Conservation (phyloP, 129 eudicot genomes). For the Solidago caesia region DNA sequence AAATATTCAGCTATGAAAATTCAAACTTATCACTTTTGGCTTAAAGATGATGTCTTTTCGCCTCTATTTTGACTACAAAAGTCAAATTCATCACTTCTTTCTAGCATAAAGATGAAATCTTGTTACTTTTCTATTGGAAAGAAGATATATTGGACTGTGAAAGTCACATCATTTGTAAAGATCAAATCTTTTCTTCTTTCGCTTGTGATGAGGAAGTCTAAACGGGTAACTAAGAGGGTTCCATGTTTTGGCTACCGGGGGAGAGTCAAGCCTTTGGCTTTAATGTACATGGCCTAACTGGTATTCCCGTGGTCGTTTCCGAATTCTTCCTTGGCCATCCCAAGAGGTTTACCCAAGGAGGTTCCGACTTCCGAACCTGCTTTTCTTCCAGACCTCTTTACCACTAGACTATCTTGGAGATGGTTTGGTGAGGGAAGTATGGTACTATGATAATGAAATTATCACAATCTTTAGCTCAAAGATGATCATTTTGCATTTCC, state of each 20-base stretch:
- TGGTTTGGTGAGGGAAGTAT: conserved; percentile 4
- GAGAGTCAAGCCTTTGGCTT: too few species aligned
- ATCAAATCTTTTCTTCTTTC: conserved; percentile 7
- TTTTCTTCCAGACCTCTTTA: too few species aligned
- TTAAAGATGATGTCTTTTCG: conserved; percentile 1
- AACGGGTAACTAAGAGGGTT: too few species aligned
- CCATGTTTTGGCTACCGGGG: too few species aligned
- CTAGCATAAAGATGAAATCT: background rate
- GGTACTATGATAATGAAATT: conserved; percentile 2
- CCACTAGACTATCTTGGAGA: too few species aligned
- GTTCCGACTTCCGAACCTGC: too few species aligned
- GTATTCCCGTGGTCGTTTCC: too few species aligned
- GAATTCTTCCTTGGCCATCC: too few species aligned
- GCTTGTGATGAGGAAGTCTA: background rate
- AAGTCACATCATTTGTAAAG: conserved; percentile 15
- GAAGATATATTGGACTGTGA: background rate
- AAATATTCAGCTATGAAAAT: background rate
- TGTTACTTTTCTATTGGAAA: background rate
- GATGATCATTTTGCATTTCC: background rate
- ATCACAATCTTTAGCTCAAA: background rate
- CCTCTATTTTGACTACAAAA: background rate
- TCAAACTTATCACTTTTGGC: background rate
- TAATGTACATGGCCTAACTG: too few species aligned
- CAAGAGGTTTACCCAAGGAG: too few species aligned
- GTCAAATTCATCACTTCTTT: background rate